Percentiles rank a stretch among this genome's conserved stretches.
phyloP scores from a whole-genome alignment of 129 eudicot genomes.

The Centella asiatica region DNA sequence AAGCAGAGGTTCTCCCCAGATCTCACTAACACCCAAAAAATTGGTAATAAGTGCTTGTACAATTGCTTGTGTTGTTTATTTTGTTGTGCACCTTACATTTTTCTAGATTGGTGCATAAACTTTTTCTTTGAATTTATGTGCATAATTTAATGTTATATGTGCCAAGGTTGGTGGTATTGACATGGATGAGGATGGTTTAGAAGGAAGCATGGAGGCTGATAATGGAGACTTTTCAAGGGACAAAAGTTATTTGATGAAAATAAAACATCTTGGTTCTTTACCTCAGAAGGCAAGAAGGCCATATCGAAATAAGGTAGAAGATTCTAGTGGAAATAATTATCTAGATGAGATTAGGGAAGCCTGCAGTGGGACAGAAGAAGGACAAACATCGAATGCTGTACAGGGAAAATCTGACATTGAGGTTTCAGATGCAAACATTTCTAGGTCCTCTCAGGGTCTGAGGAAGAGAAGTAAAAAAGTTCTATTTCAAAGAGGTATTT shows the following conservation, averaged over 20 bases:
- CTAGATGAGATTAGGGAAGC: conserved; percentile 72
- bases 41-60: conserved; percentile 30
- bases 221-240: conserved; percentile 43
- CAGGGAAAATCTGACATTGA: conserved; percentile 41
- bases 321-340: conserved; percentile 34
- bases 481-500: conserved; percentile 49
- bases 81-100: conserved; percentile 7
- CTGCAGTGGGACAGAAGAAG: conserved; percentile 84
- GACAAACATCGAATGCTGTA: conserved; percentile 43
- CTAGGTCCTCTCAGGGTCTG: conserved; percentile 42
- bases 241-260: conserved; percentile 33
- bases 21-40: conserved; percentile 61
- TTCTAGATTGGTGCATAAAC: conserved; percentile 6
- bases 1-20: conserved; percentile 72
- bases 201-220: conserved; percentile 83
- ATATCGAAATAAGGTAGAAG: conserved; percentile 36
- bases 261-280: conserved; percentile 22
- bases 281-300: conserved; percentile 34
- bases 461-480: conserved; percentile 71
- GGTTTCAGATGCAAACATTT: conserved; percentile 36
- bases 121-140: conserved; percentile 29
- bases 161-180: conserved; percentile 36
- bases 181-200: conserved; percentile 56
- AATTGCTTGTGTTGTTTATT: conserved; percentile 12
- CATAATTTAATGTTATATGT: conserved; percentile 30